Conservation (phyloP, 331 rosid genomes). For the Ulmus americana region DNA sequence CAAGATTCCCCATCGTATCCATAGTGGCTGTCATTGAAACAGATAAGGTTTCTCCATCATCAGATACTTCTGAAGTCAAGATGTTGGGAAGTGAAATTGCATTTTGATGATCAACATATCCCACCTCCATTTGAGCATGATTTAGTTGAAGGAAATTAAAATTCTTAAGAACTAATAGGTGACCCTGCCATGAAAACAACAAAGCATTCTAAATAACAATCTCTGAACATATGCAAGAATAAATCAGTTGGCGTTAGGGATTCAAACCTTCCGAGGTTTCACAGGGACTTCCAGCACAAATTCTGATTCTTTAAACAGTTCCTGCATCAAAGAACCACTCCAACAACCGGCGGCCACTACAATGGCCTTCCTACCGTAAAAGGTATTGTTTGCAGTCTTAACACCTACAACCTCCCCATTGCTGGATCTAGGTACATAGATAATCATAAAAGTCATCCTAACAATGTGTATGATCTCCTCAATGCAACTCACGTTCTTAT, state of each 20-base stretch:
- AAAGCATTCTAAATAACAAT: neutral
- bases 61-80: slow-evolving; percentile 31
- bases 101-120: slow-evolving; percentile 57
- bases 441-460: slow-evolving; percentile 7
- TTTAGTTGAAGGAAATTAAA: slow-evolving; percentile 50
- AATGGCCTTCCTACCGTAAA: slow-evolving; percentile 63
- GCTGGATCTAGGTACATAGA: slow-evolving; percentile 46
- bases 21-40: slow-evolving; percentile 85
- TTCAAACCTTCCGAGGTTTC: slow-evolving; percentile 72
- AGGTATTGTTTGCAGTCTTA: slow-evolving; percentile 48
- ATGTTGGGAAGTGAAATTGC: slow-evolving; percentile 24
- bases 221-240: slow-evolving; percentile 13
- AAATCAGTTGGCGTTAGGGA: slow-evolving; percentile 13
- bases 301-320: slow-evolving; percentile 52
- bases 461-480: neutral
- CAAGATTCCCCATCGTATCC: slow-evolving; percentile 57
- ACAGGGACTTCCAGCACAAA: slow-evolving; percentile 59
- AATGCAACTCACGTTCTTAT: slow-evolving; percentile 2
- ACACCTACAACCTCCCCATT: slow-evolving; percentile 47
- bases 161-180: slow-evolving; percentile 65
- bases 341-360: slow-evolving; percentile 91
- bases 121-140: slow-evolving; percentile 89
- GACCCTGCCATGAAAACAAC: slow-evolving; percentile 60
- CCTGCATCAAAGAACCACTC: slow-evolving; percentile 81
- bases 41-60: slow-evolving; percentile 48